Percentiles rank a stretch among this genome's conserved stretches.
These are phyloP conservation scores for Pittosporum tobira DNA, from an alignment of 129 eudicot species.

Conservation along the genomic window DNA sequence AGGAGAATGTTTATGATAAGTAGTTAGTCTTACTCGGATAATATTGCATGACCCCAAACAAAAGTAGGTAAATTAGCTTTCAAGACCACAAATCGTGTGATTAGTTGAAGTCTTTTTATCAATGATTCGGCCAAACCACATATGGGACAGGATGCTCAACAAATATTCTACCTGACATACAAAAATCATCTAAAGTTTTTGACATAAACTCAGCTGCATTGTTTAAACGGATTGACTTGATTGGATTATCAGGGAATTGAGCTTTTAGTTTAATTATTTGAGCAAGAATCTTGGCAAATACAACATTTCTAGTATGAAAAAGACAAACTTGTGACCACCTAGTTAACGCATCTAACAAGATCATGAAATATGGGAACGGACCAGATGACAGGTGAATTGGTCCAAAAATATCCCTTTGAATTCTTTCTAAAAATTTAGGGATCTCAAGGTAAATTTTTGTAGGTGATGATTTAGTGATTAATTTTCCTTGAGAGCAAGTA, in stretches of 20 bases:
- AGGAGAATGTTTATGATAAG: not conserved
- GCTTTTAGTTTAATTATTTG: not conserved
- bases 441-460: not conserved
- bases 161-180: not conserved
- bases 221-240: no score
- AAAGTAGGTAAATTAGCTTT: not conserved
- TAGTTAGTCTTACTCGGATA: not conserved
- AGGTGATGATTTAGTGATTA: not conserved
- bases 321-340: not conserved
- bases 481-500: no score
- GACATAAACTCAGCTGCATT: no score
- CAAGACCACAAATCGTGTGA: not conserved
- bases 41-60: not conserved
- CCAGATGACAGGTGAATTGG: not conserved
- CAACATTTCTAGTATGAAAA: not conserved
- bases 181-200: constrained; percentile 1
- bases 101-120: not conserved
- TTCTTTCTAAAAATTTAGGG: not conserved
- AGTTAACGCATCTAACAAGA: not conserved
- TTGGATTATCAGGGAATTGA: not conserved
- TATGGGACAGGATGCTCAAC: not conserved
- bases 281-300: not conserved
- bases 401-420: not conserved
- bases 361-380: not conserved
- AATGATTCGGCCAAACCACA: not conserved